Evolutionary conservation across 257 asterid species (phyloP).

Genomic region (Jaltomata sinuosa): DNA sequence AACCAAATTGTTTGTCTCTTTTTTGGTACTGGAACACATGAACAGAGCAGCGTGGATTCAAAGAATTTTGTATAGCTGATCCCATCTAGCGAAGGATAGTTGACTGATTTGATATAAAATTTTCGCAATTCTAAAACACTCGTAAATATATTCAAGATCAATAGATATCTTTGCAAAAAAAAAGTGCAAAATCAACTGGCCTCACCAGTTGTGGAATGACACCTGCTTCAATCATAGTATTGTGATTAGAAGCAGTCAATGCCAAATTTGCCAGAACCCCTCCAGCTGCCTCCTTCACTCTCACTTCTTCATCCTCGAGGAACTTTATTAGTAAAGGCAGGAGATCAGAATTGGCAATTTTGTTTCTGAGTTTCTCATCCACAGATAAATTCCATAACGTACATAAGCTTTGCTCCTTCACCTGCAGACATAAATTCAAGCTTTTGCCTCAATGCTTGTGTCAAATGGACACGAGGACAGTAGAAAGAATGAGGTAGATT

Average conservation of each 20-base stretch:
- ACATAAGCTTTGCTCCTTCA: constrained; percentile 71
- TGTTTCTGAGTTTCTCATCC: constrained; percentile 58
- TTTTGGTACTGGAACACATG: not conserved
- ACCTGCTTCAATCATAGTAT: constrained; percentile 68
- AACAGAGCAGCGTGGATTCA: not conserved
- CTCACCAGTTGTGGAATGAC: constrained; percentile 72
- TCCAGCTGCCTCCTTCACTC: constrained; percentile 64
- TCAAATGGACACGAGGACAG: not conserved
- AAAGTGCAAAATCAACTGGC: constrained; percentile 1
- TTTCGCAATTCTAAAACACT: not conserved
- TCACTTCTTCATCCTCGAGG: constrained; percentile 65
- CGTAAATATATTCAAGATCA: not conserved
- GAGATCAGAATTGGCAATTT: constrained; percentile 48
- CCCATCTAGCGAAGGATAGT: not conserved
- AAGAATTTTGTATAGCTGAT: not conserved
- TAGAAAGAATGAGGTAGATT: not conserved
- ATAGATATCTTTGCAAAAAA: not conserved
- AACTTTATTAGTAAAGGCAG: constrained; percentile 46
- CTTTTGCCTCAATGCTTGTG: constrained; percentile 10
- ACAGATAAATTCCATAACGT: constrained; percentile 72
- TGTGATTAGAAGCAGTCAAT: constrained; percentile 47
- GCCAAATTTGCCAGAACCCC: constrained; percentile 72
- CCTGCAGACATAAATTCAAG: constrained; percentile 37
- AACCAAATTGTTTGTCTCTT: not conserved
- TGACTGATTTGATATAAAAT: not conserved